Base-by-base conservation (phyloP, 2,329 filamentous ascomycete species). In the Aspergillus clavatus region DNA sequence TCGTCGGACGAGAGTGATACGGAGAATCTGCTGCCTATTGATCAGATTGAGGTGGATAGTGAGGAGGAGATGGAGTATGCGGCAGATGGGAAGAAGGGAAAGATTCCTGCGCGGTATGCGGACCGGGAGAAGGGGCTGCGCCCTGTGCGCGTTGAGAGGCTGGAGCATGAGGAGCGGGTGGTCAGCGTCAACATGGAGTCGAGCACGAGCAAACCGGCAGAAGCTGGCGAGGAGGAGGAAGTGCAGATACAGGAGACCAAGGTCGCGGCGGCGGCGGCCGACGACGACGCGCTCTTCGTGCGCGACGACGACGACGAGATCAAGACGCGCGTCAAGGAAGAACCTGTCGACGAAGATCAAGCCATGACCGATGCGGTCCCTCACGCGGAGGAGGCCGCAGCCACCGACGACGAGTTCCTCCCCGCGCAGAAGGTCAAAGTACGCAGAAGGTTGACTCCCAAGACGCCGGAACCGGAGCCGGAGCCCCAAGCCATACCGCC, bases 91-190 rank as follows among this genome's bases (percentile, higher is more conserved):
- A 53, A 49, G 53, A 68, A 69, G 51, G 66, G 66, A 11, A 69
- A 69, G 50, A 51, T 53, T 40, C 55, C 62, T 7, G 56, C 53
- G 12, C 60, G 59, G 43, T 40, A 43, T 19, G 48, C 47, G 14
- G 50, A 58, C 18, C 51, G 53, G 37, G 46, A 55, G 33, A 58
- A 51, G 35, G 66, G 64, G 1, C 63, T 77, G 35, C 64, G 69
- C 38, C 80, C 80, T 4, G 71, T 82, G 35, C 74, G 80, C n/a
- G 70, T 82, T 38, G 70, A 72, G 44, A 70, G 79, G 48, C 72
- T 75, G 53, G 74, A 77, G 49, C 79, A 81, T 56, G 71, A 75
- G 51, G 77, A 81, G 39, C 71, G 77, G 23, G 66, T 69, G 1
- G 62, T 79, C 21, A 75, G 72, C 31, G 70, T 82, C 44, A 79